Base-by-base conservation (phyloP, 306 rosid species). In the Prunus armeniaca region DNA sequence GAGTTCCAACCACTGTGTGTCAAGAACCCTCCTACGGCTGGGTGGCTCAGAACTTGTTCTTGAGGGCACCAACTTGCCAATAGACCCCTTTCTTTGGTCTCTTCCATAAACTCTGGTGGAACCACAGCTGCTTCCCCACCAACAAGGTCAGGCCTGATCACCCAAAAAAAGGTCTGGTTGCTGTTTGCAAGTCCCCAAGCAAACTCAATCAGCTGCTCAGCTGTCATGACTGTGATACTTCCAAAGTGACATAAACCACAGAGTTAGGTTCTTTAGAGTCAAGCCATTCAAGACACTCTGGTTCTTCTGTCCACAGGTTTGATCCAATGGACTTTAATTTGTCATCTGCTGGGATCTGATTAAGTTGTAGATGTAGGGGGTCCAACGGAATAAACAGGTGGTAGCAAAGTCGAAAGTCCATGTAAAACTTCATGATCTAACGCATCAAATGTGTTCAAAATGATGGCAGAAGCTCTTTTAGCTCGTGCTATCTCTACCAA, bases 1-100 rank as follows among this genome's bases (percentile, higher is more conserved):
- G 94, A 93, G 56, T 90, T 93, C 98, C 98, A 93, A 2, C 98
- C 98, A 38, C 72, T 67, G 10, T 93, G 92, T 0, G 93, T 89
- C 66, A 93, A 45, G 69, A 93, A 93, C 9, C 91, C 98, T 0
- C 93, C 96, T 1, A 89, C 50, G 0, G 96, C 78, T 0, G 87
- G 84, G 64, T 90, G 95, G 1, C n/a, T 24, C 45, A 93, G 51
- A 2, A 91, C 91, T 45, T 85, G 77, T 55, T 90, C 91, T 63
- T 93, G 96, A 0, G 90, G 84, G 30, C 93, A 87, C 96, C 98
- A 90, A 27, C 34, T 90, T 51, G 79, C 32, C 11, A 93, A 45
- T 0, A 81, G 0, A 0, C 96, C 65, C 77, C 95, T 75, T 5
- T 82, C 52, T 77, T 81, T 70, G 0, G 85, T 91, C 61, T 46